Conservation (phyloP, 345 rosid genomes). For the Geranium rotundifolium region DNA sequence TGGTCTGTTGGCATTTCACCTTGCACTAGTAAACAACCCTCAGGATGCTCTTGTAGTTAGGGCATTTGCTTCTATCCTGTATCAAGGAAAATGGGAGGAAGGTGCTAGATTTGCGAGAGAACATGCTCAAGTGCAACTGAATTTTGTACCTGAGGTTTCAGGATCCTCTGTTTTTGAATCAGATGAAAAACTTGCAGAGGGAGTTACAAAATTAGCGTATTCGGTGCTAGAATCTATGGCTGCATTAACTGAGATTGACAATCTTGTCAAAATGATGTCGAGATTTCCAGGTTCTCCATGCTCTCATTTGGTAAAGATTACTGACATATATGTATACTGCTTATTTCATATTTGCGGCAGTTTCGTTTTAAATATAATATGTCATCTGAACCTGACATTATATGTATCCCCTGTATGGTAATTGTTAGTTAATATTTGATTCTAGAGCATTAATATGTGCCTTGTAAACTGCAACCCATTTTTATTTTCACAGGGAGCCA, state of each 20-base stretch:
- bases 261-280: conserved; percentile 26
- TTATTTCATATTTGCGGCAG: conserved; percentile 2
- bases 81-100: conserved; percentile 56
- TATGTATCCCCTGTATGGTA: neutral
- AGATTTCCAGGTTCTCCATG: conserved; percentile 23
- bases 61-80: conserved; percentile 67
- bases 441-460: neutral
- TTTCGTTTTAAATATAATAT: neutral
- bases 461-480: neutral
- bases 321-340: conserved; percentile 5
- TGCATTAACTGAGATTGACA: conserved; percentile 28
- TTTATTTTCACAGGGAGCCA: neutral
- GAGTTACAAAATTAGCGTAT: conserved; percentile 44
- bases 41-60: conserved; percentile 59
- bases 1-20: conserved; percentile 79
- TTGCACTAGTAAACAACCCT: conserved; percentile 57
- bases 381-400: neutral
- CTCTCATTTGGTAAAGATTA: conserved; percentile 46
- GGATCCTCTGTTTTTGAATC: conserved; percentile 34
- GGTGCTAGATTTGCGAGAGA: conserved; percentile 55
- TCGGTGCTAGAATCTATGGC: conserved; percentile 32
- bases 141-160: conserved; percentile 49
- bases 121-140: conserved; percentile 23
- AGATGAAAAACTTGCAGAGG: conserved; percentile 47
- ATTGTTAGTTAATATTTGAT: neutral